phyloP scores from a whole-genome alignment of 1,284 basidiomycete species.

The Malassezia brasiliensis region DNA sequence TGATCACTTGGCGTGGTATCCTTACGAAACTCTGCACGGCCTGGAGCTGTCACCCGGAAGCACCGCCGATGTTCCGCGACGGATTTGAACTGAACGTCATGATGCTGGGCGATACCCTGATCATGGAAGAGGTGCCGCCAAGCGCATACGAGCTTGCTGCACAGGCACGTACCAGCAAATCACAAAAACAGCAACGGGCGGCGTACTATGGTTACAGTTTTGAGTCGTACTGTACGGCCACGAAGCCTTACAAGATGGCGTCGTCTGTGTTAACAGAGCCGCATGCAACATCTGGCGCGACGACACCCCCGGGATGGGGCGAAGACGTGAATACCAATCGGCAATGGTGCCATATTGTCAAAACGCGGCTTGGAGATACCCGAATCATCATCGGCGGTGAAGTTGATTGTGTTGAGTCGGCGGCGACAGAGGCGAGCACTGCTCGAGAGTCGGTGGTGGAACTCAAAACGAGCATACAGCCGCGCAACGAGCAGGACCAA shows the following conservation, averaged over 20 bases:
- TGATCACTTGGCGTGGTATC: constrained; percentile 78
- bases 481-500: constrained; percentile 57
- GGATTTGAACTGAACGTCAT: constrained; percentile 34
- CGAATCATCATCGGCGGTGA: constrained; percentile 85
- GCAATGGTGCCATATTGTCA: constrained; percentile 89
- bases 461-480: constrained; percentile 79
- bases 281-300: background rate
- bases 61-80: constrained; percentile 48
- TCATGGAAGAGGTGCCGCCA: constrained; percentile 62
- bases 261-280: background rate
- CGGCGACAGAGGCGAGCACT: background rate
- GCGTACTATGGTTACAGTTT: constrained; percentile 58
- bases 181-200: background rate
- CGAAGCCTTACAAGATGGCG: background rate
- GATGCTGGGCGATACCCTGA: constrained; percentile 57
- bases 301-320: constrained; percentile 56
- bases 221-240: constrained; percentile 70
- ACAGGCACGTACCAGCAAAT: background rate
- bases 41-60: constrained; percentile 15
- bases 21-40: constrained; percentile 62
- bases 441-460: constrained; percentile 59
- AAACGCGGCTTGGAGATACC: constrained; percentile 70
- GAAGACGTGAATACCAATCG: constrained; percentile 85
- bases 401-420: constrained; percentile 68
- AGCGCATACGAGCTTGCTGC: background rate